Conservation (phyloP, 2,329 filamentous ascomycete genomes). For the Botrytis byssoidea region DNA sequence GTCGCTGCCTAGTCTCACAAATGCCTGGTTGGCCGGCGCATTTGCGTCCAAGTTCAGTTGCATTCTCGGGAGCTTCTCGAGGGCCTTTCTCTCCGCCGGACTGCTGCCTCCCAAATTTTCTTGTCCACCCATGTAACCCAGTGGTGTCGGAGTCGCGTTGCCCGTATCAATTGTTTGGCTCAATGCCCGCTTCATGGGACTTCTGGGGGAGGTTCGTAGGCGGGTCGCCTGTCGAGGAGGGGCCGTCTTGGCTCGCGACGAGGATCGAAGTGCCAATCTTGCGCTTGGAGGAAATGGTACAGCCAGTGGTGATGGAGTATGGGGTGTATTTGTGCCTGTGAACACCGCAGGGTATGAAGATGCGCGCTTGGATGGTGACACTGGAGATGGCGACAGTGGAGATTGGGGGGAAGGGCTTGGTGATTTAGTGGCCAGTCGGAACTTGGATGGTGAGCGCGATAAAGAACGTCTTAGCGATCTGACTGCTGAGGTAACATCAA, state of each 20-base stretch:
- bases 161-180: conserved; percentile 64
- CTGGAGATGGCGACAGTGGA: conserved; percentile 57
- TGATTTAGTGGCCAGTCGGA: conserved; percentile 57
- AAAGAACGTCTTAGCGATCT: conserved; percentile 82
- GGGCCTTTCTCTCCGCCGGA: conserved; percentile 48
- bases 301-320: conserved; percentile 53
- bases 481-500: conserved; percentile 79
- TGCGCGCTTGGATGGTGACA: conserved; percentile 47
- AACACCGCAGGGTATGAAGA: conserved; percentile 52
- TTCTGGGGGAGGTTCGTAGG: conserved; percentile 70
- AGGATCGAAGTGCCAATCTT: conserved; percentile 64
- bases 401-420: conserved; percentile 50
- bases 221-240: conserved; percentile 58
- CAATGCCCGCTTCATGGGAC: conserved; percentile 76
- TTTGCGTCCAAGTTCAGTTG: conserved; percentile 49
- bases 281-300: conserved; percentile 66
- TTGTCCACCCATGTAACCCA: conserved; percentile 39
- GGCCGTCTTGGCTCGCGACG: conserved; percentile 57
- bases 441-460: conserved; percentile 92
- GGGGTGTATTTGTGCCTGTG: conserved; percentile 38
- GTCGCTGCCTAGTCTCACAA: conserved; percentile 52
- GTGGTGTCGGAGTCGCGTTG: conserved; percentile 55
- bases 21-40: conserved; percentile 51
- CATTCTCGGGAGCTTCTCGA: conserved; percentile 53
- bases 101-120: conserved; percentile 45